Base-by-base conservation (phyloP, 768 basidiomycete genomes). In the Auriculariales sp. region DNA sequence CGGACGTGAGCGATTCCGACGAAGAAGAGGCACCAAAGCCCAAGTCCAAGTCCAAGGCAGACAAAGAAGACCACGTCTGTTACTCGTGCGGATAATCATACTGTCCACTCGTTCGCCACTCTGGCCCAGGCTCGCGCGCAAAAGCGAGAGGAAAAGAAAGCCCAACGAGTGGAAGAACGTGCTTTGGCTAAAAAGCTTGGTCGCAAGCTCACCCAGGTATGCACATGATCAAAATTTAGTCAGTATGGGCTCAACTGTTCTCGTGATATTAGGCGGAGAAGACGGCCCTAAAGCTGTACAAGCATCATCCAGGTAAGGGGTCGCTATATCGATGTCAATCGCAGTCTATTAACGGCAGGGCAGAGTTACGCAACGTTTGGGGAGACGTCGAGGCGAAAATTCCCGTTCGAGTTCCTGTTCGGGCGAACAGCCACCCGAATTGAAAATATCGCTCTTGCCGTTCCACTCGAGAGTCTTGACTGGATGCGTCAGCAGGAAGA, bases 401-500 rank as follows among this genome's bases (percentile, higher is more conserved):
- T 49, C 71, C 75, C 1, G 68, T 83, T 42, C 67, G 78, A 50
- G 65, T 71, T 28, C 89, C 91, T 2, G 66, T 75, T 47, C 76
- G 78, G 85, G 83, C 44, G 74, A 75, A 27, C 92, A 93, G 51
- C 93, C 95, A 2, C 68, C 66, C 2, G 80, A 79, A n/a, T 68
- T 98, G 52, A 94, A 90, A 62, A 74, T 88, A 46, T 79, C 75
- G 0, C 74, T 99, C 3, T 69, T 99, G 30, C 94, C 93, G 1
- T 99, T 98, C 75, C 95, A 63, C 78, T 77, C 48, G 95, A 99
- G 66, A 90, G 88, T 65, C 69, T 99, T 54, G 82, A 71, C 58
- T 99, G 95, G 95, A 94, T 99, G 90, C 76, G 78, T 56, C 74
- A 88, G 59, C 95, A 98, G 67, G 95, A 99, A 62, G 68, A 80